Evolutionary conservation across 106 monocot species (phyloP).

Genomic region (Dioscorea zingiberensis): DNA sequence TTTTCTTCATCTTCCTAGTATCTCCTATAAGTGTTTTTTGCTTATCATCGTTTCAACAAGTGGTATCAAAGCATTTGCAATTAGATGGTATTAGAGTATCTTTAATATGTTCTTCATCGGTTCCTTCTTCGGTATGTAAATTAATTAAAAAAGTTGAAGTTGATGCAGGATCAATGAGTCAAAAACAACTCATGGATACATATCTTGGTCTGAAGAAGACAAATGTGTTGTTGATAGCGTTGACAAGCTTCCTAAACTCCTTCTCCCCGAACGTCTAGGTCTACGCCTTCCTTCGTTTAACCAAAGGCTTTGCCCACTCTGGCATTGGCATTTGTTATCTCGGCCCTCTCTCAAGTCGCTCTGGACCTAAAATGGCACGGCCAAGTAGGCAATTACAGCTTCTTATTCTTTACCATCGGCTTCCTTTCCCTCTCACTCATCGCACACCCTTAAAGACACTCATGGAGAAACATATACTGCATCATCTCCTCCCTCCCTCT

Average conservation of each 20-base stretch:
- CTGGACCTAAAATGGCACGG: slow-evolving; percentile 68
- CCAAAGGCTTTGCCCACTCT: slow-evolving; percentile 65
- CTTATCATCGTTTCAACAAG: too few relatives aligned
- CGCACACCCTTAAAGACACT: slow-evolving; percentile 53
- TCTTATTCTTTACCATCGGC: slow-evolving; percentile 84
- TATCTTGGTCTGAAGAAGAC: slow-evolving; percentile 66
- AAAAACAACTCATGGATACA: slow-evolving; percentile 57
- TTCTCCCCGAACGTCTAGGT: slow-evolving; percentile 64
- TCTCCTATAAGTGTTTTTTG: too few relatives aligned
- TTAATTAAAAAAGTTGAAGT: too few relatives aligned
- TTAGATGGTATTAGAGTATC: too few relatives aligned
- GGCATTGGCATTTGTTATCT: slow-evolving; percentile 76
- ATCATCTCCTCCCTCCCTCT: too few relatives aligned
- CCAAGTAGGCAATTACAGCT: slow-evolving; percentile 63
- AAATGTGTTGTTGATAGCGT: slow-evolving; percentile 40
- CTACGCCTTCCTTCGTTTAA: slow-evolving; percentile 68
- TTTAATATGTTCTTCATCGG: slow-evolving; percentile 79
- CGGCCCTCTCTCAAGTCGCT: slow-evolving; percentile 62
- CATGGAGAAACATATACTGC: too few relatives aligned
- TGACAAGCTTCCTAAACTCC: slow-evolving; percentile 55
- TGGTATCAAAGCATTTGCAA: too few relatives aligned
- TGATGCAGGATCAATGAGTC: slow-evolving; percentile 37
- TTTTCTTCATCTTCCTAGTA: too few relatives aligned
- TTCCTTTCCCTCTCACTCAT: slow-evolving; percentile 70
- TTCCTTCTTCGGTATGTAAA: slow-evolving; percentile 41